These are phyloP conservation scores for Aureobasidium uvarum DNA, from an alignment of 2,329 filamentous ascomycete species.

Conservation along the genomic window DNA sequence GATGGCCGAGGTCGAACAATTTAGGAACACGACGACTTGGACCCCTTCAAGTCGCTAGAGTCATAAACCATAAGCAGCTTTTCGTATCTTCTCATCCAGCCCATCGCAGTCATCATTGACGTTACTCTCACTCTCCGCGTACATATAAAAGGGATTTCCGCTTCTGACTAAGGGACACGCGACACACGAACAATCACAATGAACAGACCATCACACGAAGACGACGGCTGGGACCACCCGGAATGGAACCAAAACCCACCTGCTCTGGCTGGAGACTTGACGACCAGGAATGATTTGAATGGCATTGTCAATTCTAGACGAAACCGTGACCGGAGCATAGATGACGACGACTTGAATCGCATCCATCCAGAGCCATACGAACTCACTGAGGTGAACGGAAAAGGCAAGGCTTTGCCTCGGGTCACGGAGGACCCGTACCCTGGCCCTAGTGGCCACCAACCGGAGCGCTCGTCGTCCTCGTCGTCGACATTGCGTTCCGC, in stretches of 20 bases:
- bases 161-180: constrained; percentile 15
- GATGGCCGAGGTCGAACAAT: constrained; percentile 20
- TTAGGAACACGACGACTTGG: constrained; percentile 8
- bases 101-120: not conserved
- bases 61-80: not conserved
- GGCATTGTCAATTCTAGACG: constrained; percentile 58
- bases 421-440: constrained; percentile 19
- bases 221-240: constrained; percentile 49
- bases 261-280: constrained; percentile 58
- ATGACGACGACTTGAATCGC: constrained; percentile 35
- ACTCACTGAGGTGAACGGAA: not conserved
- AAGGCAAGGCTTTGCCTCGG: constrained; percentile 21
- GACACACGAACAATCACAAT: constrained; percentile 41
- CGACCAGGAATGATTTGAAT: constrained; percentile 62
- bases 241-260: constrained; percentile 63
- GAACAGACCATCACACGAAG: constrained; percentile 65
- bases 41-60: not conserved
- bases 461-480: constrained; percentile 3
- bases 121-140: not conserved
- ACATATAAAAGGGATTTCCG: not conserved
- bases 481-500: constrained; percentile 29
- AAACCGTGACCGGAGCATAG: constrained; percentile 47
- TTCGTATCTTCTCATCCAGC: not conserved
- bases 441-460: constrained; percentile 21
- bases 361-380: constrained; percentile 31